Evolutionary conservation across 2,329 filamentous ascomycete genomes (phyloP), one percentile per base, ranked within the genome.

Genomic region (Fusarium sp.): DNA sequence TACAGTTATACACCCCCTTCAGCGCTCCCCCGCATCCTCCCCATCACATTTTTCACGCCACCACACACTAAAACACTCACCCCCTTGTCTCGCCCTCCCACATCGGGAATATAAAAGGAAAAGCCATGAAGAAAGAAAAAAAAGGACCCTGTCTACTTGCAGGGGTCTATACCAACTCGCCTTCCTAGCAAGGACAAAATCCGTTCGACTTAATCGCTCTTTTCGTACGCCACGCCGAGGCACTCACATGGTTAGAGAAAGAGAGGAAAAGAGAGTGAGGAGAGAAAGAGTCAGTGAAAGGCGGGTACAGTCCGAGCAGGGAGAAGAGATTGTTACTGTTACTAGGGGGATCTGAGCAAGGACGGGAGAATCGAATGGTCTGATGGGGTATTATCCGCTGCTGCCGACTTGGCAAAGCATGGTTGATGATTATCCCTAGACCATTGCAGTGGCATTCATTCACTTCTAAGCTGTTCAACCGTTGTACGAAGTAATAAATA

Each of bases 181-280:
- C 67, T 72, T 71, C 65, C 69, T 65, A 59, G 50, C 61, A 59
- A 53, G 67, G 71, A 51, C 44, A 68, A 48, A 56, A 46, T 35
- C 51, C 49, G 52, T 25, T 43, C 39, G 22, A 33, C 41, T 61
- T 54, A 46, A 55, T 62, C 44, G 47, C 57, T 55, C 54, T 46
- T 47, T 55, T 48, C 39, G 56, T 48, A 47, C 71, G 71, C 71
- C 71, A 73, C 61, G 71, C 71, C 67, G 67, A 70, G 67, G 67
- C 35, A 54, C 67, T 70, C 67, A 67, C 67, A 64, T 69, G 20
- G 17, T 37, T 37, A 19, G 15, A 17, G 30, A 25, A 25, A 25
- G 25, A 7, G 11, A 39, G 19, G 30, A 33, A 33, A 15, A 33
- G 10, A 33, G 10, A 33, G 10, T 6, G 10, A 33, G 30, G 30